Base-by-base conservation (phyloP, 495 filamentous ascomycete species). In the Lasiosphaeriaceae sp. region DNA sequence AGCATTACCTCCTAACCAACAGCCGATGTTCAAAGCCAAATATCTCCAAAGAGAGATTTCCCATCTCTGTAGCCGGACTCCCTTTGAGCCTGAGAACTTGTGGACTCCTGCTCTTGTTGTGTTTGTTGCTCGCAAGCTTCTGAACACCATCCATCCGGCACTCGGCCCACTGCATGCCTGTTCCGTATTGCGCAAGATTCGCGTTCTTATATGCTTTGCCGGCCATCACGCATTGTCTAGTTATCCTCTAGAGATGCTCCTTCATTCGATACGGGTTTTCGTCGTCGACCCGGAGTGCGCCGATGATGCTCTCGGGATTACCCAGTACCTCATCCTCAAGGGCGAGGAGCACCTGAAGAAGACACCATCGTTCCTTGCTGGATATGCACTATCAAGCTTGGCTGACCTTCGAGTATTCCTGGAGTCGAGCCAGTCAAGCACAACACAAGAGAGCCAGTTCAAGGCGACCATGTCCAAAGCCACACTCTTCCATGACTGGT, bases 191-290 rank as follows among this genome's bases (percentile, higher is more conserved):
- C 86, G 92, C 31, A 96, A 92, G 60, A 80, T 97, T 34, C 80
- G 91, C 50, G 83, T 96, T 22, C 69, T 97, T 14, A 78, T 97
- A 20, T 89, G 84, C 49, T 69, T 97, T 57, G 86, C 90, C 44
- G 91, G 90, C 8, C 64, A 78, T 17, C 76, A 83, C 17, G 89
- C 89, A 23, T 74, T 87, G 41, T 71, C 83, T 48, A 87, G 86
- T 1, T 97, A 97, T 70, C 88, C 90, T 6, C 71, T 97, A n/a
- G 90, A 97, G 65, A 95, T 96, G 91, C 74, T 92, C 1, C 75
- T 97, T 22, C 88, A 91, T 62, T 83, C 90, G 3, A 78, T 97
- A 41, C 78, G 86, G 17, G 86, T 87, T 2, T 96, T 89, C 58
- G 77, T 97, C 19, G 82, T 83, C 1, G 89, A 97, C 62, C 73